Evolutionary conservation across 352 stramenopile genomes (phyloP).

Genomic region (Globisporangium iwayamae): DNA sequence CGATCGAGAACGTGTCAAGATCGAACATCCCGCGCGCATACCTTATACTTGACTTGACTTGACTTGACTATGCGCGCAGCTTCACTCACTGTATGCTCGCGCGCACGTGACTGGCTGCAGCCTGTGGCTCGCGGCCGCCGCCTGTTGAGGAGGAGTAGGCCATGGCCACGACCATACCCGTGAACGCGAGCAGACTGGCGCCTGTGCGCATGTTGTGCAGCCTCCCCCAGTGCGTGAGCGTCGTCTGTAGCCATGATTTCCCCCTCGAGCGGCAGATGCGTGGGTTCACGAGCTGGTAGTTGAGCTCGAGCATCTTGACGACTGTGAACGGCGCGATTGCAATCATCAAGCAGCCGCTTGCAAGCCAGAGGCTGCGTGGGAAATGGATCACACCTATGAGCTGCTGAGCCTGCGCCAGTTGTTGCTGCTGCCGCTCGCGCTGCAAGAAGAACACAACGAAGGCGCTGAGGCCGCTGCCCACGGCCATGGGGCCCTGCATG

Average conservation of each 20-base stretch:
- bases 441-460: conserved; percentile 46
- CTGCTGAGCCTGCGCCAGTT: conserved; percentile 17
- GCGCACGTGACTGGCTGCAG: neutral
- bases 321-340: conserved; percentile 37
- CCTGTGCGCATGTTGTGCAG: conserved; percentile 34
- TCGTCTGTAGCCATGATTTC: conserved; percentile 24
- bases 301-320: conserved; percentile 33
- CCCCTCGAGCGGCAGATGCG: conserved; percentile 17
- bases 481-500: conserved; percentile 53
- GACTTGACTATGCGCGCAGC: neutral
- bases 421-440: conserved; percentile 17
- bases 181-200: conserved; percentile 32
- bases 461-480: conserved; percentile 50
- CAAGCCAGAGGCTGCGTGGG: conserved; percentile 47
- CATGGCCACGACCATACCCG: conserved; percentile 34
- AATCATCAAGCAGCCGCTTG: conserved; percentile 33
- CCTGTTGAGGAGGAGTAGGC: neutral
- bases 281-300: conserved; percentile 26
- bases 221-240: conserved; percentile 28
- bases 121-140: neutral
- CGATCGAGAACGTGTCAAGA: neutral
- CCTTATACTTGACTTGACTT: neutral
- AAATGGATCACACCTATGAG: neutral
- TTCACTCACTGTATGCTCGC: conserved; percentile 4
- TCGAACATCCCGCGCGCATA: too few relatives aligned